Base-by-base conservation (phyloP, 2,329 filamentous ascomycete species). In the Colletotrichum lini region DNA sequence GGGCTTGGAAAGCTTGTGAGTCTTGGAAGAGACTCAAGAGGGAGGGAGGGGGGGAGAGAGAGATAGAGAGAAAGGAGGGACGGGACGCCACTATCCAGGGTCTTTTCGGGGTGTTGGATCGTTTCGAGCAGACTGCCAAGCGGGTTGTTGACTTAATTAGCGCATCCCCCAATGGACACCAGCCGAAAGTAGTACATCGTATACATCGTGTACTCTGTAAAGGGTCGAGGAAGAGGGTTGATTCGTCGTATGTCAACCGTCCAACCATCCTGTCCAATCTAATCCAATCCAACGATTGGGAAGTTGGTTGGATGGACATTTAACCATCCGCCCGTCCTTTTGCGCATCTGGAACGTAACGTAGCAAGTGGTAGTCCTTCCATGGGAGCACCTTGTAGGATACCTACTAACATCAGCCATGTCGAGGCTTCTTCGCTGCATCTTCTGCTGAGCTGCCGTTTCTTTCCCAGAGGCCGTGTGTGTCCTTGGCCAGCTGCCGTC, bases 1-100 rank as follows among this genome's bases (percentile, higher is more conserved):
- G 61, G 60, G 42, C 57, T 50, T 68, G 68, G 44, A 45, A 30
- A 69, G 63, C 67, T 70, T 70, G 44, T 15, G 56, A 49, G 35
- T 45, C 57, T 50, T 68, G 68, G 45, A 40, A 30, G 7, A 18
- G 38, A 30, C 65, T 53, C 40, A 23, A 23, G 50, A 35, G 18
- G 45, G 35, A 45, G 53, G 26, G 26, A n/a, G n/a, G n/a, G n/a
- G n/a, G 12, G 44, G 35, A 30, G 30, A 30, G 26, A 30, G 26
- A 30, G 26, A 30, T 4, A 30, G 30, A 30, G 30, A 30, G 30
- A 30, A 7, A 30, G 30, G 30, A 30, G 30, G 30, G 30, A 30
- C 30, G 35, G n/a, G 26, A 57, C 57, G 64, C 52, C 52, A 62
- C 61, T 9, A 16, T 47, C 44, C 67, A 66, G 45, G 58, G 42